These are phyloP conservation scores for Parasitella parasitica DNA, from an alignment of 371 early-diverging fungal genomes.

Conservation along the genomic window DNA sequence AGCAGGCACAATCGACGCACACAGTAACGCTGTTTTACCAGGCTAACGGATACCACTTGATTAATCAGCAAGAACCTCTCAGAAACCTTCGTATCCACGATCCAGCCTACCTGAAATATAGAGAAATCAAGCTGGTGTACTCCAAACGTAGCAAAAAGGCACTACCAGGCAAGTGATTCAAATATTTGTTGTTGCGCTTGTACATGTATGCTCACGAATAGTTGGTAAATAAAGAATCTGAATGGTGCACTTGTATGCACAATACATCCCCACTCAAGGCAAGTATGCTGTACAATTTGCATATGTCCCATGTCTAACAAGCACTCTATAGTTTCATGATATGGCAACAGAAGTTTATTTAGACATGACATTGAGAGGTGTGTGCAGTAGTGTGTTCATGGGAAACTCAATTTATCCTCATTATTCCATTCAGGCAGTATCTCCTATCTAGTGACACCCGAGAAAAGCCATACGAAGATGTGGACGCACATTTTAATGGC, in stretches of 20 bases:
- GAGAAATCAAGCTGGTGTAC: slow-evolving; percentile 22
- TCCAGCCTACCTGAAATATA: slow-evolving; percentile 15
- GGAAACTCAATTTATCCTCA: not conserved
- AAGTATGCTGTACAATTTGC: not conserved
- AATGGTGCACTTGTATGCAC: slow-evolving; percentile 39
- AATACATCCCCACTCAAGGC: slow-evolving; percentile 25
- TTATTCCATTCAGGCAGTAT: slow-evolving; percentile 22
- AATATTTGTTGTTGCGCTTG: not conserved
- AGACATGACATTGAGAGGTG: slow-evolving; percentile 30
- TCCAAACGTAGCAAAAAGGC: slow-evolving; percentile 28
- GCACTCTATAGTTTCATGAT: slow-evolving; percentile 11
- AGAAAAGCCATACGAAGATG: not conserved
- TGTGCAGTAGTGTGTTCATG: not conserved
- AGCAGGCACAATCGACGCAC: slow-evolving; percentile 18
- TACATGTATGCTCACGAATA: not conserved
- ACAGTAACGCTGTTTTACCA: slow-evolving; percentile 29
- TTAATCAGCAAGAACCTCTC: slow-evolving; percentile 14
- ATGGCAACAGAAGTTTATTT: slow-evolving; percentile 28
- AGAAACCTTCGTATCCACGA: slow-evolving; percentile 15
- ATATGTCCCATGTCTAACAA: not conserved
- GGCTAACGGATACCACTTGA: slow-evolving; percentile 23
- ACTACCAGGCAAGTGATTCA: slow-evolving; percentile 17
- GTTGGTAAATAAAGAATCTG: slow-evolving; percentile 17
- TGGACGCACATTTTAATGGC: slow-evolving; percentile 36
- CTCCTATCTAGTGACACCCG: slow-evolving; percentile 30